Base-by-base conservation (phyloP, 331 rosid species). In the Cucumis variabilis region DNA sequence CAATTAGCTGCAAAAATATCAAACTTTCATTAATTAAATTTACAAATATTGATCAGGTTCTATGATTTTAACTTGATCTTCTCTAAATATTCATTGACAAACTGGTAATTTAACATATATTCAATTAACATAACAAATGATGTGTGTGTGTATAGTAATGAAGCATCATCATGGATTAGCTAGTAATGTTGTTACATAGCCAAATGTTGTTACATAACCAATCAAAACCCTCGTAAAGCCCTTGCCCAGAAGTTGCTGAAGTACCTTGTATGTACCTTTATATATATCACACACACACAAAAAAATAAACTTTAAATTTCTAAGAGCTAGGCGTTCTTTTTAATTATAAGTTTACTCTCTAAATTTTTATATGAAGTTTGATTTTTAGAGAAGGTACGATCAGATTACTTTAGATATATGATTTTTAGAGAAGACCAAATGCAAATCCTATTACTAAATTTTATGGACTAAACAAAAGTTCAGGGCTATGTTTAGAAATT, bases 141-240 rank as follows among this genome's bases (percentile, higher is more conserved):
- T 37, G 7, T 37, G 44, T 37, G 7, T 37, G 44, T 4, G 44
- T 37, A 5, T 37, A 55, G 44, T 74, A 20, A 50, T 44, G 7
- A 13, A 77, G 33, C 2, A 27, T 81, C 37, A 37, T 37, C 85
- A 81, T 81, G 85, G 48, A 79, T 51, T 83, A 30, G 55, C 46
- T 79, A 81, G n/a, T 63, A 23, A 86, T 84, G 24, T 83, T 85
- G 75, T 44, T 84, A 9, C 89, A 50, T 44, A 88, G 89, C 92
- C 93, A 92, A 77, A 86, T 84, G 24, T 85, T 85, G 75, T 44
- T 84, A 9, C 89, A 50, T 44, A 88, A 89, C 92, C 93, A 92
- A 77, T 93, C 90, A 67, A 90, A 92, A 37, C 92, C 92, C 73
- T 82, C 87, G 50, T 89, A 82, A 58, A 91, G 92, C 82, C 92